phyloP scores from a whole-genome alignment of 1,284 basidiomycete genomes.

The Sutorius eximius region DNA sequence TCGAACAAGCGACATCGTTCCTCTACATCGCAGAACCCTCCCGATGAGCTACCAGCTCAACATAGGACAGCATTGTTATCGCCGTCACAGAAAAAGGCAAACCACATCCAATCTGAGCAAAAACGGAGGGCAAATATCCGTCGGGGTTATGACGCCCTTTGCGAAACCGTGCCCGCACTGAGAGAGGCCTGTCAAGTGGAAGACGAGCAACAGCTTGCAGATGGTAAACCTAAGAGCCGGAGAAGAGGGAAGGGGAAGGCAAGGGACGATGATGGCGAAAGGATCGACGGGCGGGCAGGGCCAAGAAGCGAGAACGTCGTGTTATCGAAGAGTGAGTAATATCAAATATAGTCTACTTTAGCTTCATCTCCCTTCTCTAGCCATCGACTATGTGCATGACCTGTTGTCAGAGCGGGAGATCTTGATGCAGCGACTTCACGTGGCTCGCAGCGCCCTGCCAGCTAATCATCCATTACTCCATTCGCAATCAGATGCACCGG shows the following conservation, averaged over 20 bases:
- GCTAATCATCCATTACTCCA: slow-evolving; percentile 54
- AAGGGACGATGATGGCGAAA: slow-evolving; percentile 50
- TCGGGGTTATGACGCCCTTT: slow-evolving; percentile 82
- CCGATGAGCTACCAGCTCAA: slow-evolving; percentile 17
- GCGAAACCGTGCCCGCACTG: slow-evolving; percentile 76
- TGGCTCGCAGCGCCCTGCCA: slow-evolving; percentile 56
- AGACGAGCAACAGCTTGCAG: slow-evolving; percentile 39
- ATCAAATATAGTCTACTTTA: neutral
- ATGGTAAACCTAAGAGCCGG: slow-evolving; percentile 35
- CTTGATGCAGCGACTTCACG: slow-evolving; percentile 58
- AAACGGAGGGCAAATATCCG: slow-evolving; percentile 91
- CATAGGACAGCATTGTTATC: slow-evolving; percentile 50
- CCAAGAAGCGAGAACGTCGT: slow-evolving; percentile 86
- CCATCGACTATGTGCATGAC: slow-evolving; percentile 79
- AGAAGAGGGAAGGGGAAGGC: slow-evolving; percentile 33
- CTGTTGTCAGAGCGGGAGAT: slow-evolving; percentile 57
- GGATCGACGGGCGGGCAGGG: slow-evolving; percentile 76
- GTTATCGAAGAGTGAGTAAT: slow-evolving; percentile 71
- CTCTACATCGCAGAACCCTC: slow-evolving; percentile 7
- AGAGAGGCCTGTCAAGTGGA: slow-evolving; percentile 72
- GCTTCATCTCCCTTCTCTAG: slow-evolving; percentile 39
- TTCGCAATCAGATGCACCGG: slow-evolving; percentile 30
- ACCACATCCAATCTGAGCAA: slow-evolving; percentile 89
- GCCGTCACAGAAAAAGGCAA: slow-evolving; percentile 87
- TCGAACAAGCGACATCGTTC: slow-evolving; percentile 40